Conservation (phyloP, 2,329 filamentous ascomycete species). For the Phaeosphaeriaceae sp. region DNA sequence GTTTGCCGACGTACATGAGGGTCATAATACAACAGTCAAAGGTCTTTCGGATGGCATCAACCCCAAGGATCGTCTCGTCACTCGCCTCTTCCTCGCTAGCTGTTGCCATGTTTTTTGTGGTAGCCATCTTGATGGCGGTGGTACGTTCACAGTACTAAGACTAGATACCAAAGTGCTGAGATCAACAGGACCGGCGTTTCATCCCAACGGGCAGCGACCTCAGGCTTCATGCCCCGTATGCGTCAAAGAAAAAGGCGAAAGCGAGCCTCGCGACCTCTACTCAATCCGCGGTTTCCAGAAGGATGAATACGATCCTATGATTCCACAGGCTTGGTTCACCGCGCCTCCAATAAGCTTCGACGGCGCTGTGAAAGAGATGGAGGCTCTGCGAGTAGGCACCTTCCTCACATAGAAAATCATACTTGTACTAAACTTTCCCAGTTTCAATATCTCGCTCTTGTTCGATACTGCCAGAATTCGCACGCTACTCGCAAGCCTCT, state of each 20-base stretch:
- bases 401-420: background rate
- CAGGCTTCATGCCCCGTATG: conserved; percentile 56
- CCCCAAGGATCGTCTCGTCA: conserved; percentile 48
- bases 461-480: conserved; percentile 34
- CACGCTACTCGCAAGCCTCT: conserved; percentile 27
- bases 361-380: conserved; percentile 43
- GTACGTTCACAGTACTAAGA: conserved; percentile 38
- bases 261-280: conserved; percentile 48
- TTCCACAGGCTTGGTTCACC: conserved; percentile 52
- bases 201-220: conserved; percentile 50
- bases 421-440: conserved; percentile 29
- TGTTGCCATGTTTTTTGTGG: conserved; percentile 59
- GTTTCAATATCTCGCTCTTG: conserved; percentile 55
- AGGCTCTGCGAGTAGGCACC: conserved; percentile 50
- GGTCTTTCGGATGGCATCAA: conserved; percentile 48
- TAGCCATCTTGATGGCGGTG: conserved; percentile 57
- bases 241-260: conserved; percentile 43
- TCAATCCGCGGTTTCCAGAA: conserved; percentile 52
- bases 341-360: conserved; percentile 54
- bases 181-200: conserved; percentile 53
- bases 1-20: conserved; percentile 54
- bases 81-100: conserved; percentile 55
- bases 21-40: conserved; percentile 43
- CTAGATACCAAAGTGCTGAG: background rate
- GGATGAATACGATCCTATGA: conserved; percentile 51